Base-by-base conservation (phyloP, 768 basidiomycete species). In the Ramaria sp. region DNA sequence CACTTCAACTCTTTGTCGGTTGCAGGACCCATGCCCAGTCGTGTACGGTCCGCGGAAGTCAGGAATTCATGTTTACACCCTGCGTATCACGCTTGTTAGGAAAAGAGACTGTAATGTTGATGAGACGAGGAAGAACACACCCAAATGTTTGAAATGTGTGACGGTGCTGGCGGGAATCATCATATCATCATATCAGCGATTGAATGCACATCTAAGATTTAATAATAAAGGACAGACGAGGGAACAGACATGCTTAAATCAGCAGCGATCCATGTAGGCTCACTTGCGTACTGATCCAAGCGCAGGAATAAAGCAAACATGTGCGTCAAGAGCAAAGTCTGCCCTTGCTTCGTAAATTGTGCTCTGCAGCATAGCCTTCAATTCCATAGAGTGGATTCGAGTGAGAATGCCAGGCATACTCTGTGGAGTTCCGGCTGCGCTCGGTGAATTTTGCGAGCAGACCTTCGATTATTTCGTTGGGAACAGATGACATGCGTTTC, bases 381-480 rank as follows among this genome's bases (percentile, higher is more conserved):
- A 13, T 37, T 37, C 13, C 34, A 37, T 27, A 5, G 27, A 27
- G 5, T 27, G 27, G 27, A 27, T 27, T 5, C 27, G 27, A 27
- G 5, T 27, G 27, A 27, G 27, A 27, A 27, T 27, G 27, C 2
- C 2, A 27, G 20, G 71, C 80, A 45, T 60, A 90, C 88, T 75
- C 75, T 17, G 78, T 79, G 3, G 83, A 82, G 7, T 80, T 85
- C 62, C 88, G 73, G 3, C 82, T 69, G 0, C 72, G 77, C 70
- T 96, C 91, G 0, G 92, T 84, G 70, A 95, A 98, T 53, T 89
- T 75, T 3, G 82, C 74, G 24, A 92, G 63, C 20, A 96, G 72
- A 5, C 85, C 81, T 51, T 94, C 89, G 20, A 91, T 63, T 10
- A 95, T 73, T 47, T 81, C 71, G 13, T 71, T 71, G 2, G 91